phyloP scores from a whole-genome alignment of 345 rosid genomes.

The Viola odorata region DNA sequence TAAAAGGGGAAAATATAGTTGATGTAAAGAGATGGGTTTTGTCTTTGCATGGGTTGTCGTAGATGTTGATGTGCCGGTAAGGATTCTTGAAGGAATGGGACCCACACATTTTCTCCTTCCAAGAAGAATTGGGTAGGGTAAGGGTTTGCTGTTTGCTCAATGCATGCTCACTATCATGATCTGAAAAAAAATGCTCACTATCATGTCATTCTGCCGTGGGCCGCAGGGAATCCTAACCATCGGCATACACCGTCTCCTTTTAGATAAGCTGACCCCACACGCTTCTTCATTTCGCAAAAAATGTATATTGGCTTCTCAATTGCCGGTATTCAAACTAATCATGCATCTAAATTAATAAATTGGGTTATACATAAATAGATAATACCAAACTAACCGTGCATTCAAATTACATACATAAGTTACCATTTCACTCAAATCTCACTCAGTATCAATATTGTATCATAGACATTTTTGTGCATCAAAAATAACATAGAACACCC shows the following conservation, averaged over 20 bases:
- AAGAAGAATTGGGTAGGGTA: not conserved
- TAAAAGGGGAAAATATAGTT: too few species aligned
- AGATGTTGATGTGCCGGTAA: conserved; percentile 20
- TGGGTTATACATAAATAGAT: too few species aligned
- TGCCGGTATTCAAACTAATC: too few species aligned
- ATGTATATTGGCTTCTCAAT: too few species aligned
- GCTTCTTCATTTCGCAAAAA: too few species aligned
- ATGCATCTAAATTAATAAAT: too few species aligned
- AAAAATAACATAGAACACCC: too few species aligned
- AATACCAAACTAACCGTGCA: too few species aligned
- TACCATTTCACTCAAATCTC: too few species aligned
- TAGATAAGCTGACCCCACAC: conserved; percentile 23
- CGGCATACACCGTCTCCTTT: conserved; percentile 22
- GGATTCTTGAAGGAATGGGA: conserved; percentile 11
- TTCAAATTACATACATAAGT: too few species aligned
- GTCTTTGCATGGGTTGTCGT: conserved; percentile 18
- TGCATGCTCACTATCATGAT: not conserved
- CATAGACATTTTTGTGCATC: too few species aligned
- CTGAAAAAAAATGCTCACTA: not conserved
- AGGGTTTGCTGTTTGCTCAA: not conserved
- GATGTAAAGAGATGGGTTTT: not conserved
- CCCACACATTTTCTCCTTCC: conserved; percentile 3
- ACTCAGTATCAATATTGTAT: too few species aligned
- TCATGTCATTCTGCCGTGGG: conserved; percentile 17
- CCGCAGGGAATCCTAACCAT: conserved; percentile 28